Percentiles rank a stretch among this genome's conserved stretches.
Evolutionary conservation across 1,284 basidiomycete genomes (phyloP).

Genomic region (Salmacisia buchloeana): DNA sequence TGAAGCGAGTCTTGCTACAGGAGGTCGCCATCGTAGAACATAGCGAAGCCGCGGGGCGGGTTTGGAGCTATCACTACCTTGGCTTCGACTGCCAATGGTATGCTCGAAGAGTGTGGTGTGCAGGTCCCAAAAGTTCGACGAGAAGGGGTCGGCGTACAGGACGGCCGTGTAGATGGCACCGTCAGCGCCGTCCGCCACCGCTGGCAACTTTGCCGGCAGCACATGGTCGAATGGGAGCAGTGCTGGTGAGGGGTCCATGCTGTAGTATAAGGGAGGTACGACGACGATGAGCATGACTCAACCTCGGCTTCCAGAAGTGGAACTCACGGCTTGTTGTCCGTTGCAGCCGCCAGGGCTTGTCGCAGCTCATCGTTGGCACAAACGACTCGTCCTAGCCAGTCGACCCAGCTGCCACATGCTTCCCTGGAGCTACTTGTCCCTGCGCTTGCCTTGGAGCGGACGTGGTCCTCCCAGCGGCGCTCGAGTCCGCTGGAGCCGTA

Average conservation of each 20-base stretch:
- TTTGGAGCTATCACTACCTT: neutral
- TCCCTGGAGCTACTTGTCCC: constrained; percentile 9
- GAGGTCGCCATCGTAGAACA: constrained; percentile 43
- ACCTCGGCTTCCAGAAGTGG: constrained; percentile 56
- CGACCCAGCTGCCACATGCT: constrained; percentile 34
- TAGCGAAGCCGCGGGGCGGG: constrained; percentile 20
- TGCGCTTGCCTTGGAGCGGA: constrained; percentile 56
- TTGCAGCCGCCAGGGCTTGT: constrained; percentile 6
- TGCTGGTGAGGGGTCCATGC: neutral
- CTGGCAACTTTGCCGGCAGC: constrained; percentile 2
- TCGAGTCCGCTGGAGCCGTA: constrained; percentile 23
- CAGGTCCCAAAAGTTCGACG: constrained; percentile 29
- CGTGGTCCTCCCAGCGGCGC: constrained; percentile 9
- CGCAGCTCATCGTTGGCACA: constrained; percentile 27
- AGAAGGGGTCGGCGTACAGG: constrained; percentile 42
- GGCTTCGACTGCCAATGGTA: neutral
- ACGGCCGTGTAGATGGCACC: constrained; percentile 13
- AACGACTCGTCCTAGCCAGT: constrained; percentile 22
- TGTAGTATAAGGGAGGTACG: too few species aligned
- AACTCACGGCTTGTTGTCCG: constrained; percentile 9
- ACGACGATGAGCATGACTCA: neutral
- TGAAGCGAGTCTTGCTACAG: neutral
- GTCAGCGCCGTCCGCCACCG: neutral
- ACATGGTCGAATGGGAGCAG: constrained; percentile 26
- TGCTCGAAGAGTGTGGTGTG: constrained; percentile 25